Evolutionary conservation across 2,329 filamentous ascomycete genomes (phyloP).

Genomic region (Aspergillus caelatus): DNA sequence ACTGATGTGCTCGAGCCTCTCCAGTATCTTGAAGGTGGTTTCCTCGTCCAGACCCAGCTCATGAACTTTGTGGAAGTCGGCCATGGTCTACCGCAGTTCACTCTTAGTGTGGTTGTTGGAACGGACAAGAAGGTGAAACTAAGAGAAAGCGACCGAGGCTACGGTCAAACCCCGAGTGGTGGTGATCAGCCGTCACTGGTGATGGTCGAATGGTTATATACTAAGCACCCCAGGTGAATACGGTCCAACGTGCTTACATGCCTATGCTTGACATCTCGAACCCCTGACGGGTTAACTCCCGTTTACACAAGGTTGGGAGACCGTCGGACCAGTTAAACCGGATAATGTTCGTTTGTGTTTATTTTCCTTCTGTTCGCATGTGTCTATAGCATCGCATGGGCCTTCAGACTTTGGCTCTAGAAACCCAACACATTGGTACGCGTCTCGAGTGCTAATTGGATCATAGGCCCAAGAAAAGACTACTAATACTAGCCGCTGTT

Average conservation of each 20-base stretch:
- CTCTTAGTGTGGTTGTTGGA: neutral
- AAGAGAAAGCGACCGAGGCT: neutral
- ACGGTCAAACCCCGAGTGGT: neutral
- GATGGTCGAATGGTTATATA: neutral
- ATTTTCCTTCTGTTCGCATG: slow-evolving; percentile 1
- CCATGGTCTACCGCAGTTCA: neutral
- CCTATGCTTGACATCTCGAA: neutral
- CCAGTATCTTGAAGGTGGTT: slow-evolving; percentile 12
- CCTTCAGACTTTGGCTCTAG: neutral
- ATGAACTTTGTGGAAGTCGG: neutral
- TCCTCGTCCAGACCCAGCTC: slow-evolving; percentile 11
- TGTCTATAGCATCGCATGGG: neutral
- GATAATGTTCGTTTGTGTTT: neutral
- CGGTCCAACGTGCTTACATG: neutral
- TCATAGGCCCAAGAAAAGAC: neutral
- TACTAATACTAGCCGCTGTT: slow-evolving; percentile 12
- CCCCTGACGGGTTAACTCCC: neutral
- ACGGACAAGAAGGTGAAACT: too few species aligned
- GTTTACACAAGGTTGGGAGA: neutral
- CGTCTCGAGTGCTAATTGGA: neutral
- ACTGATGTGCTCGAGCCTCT: slow-evolving; percentile 21
- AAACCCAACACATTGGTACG: slow-evolving; percentile 8
- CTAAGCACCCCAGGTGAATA: neutral
- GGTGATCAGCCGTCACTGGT: neutral
- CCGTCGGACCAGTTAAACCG: neutral